Percentiles rank a stretch among this genome's conserved stretches.
Conservation (phyloP, 2,329 filamentous ascomycete species). For the Trichoderma brevicompactum region DNA sequence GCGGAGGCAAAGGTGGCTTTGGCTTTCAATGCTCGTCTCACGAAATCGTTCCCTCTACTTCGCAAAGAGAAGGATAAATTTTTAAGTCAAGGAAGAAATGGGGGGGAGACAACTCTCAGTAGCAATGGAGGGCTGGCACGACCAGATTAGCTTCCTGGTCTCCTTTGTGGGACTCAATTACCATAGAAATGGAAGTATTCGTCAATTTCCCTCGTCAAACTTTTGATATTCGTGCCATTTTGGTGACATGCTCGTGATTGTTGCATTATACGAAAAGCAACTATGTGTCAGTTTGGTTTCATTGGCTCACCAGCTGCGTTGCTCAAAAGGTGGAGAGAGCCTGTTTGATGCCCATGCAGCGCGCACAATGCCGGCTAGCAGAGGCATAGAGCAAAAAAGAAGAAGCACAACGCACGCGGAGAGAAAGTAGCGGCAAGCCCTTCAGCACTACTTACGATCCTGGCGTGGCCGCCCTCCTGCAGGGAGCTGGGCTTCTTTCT, state of each 20-base stretch:
- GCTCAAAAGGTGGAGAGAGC: neutral
- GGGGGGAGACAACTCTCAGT: neutral
- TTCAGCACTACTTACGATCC: too few species aligned
- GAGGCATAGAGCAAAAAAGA: neutral
- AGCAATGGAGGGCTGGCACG: constrained; percentile 13
- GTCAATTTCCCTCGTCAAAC: constrained; percentile 5
- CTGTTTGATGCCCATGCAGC: neutral
- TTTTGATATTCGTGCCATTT: neutral
- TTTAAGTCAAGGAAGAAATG: neutral
- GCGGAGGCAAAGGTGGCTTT: neutral
- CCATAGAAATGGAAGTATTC: constrained; percentile 20
- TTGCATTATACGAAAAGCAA: too few species aligned
- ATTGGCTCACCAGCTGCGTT: too few species aligned
- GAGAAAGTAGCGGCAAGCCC: too few species aligned
- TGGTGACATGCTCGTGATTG: neutral
- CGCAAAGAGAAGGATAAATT: neutral
- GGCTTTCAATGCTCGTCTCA: constrained; percentile 2
- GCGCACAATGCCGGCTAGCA: constrained; percentile 10
- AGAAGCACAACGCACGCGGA: too few species aligned
- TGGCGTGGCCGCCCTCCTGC: neutral
- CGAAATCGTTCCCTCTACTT: neutral
- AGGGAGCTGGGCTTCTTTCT: neutral
- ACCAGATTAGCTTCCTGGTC: constrained; percentile 22
- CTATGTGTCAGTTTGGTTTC: neutral
- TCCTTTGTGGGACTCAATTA: neutral